Percentiles rank a stretch among this genome's conserved stretches.
Evolutionary conservation across 78 protist genomes (phyloP).

Genomic region (Cavenderia fasciculata): DNA sequence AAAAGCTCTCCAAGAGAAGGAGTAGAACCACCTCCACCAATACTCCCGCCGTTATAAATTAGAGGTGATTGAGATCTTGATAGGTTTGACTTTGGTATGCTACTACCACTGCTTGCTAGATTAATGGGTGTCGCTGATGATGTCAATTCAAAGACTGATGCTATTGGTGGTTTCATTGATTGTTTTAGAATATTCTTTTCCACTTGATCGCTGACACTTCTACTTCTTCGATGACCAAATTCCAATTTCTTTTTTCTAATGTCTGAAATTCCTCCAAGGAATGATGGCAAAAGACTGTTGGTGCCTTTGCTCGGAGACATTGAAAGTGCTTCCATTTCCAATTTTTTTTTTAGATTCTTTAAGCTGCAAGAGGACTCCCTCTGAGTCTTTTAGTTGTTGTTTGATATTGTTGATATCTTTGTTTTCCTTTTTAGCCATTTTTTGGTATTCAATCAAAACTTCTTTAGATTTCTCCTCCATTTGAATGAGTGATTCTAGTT

Average conservation of each 20-base stretch:
- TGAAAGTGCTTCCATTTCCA: constrained; percentile 64
- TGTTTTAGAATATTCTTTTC: constrained; percentile 60
- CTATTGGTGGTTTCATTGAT: background rate
- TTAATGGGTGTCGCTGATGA: background rate
- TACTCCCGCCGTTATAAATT: background rate
- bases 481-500: constrained; percentile 51
- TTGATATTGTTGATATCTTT: constrained; percentile 40
- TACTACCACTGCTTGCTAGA: background rate
- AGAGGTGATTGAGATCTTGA: background rate
- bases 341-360: constrained; percentile 61
- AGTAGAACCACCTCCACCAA: constrained; percentile 2
- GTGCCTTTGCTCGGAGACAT: constrained; percentile 14
- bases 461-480: constrained; percentile 76
- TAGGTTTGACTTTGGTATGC: background rate
- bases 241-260: constrained; percentile 70
- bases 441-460: constrained; percentile 56
- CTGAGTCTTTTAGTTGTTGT: constrained; percentile 53
- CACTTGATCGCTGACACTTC: constrained; percentile 64
- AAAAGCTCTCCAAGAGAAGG: too few relatives aligned
- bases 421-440: constrained; percentile 29
- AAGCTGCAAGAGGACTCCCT: constrained; percentile 43
- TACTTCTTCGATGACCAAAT: constrained; percentile 67
- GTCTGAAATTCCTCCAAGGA: constrained; percentile 48
- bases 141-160: background rate
- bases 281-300: constrained; percentile 1